Evolutionary conservation across 2,329 filamentous ascomycete genomes (phyloP), one percentile per base, ranked within the genome.

Genomic region (Fusarium foetens): DNA sequence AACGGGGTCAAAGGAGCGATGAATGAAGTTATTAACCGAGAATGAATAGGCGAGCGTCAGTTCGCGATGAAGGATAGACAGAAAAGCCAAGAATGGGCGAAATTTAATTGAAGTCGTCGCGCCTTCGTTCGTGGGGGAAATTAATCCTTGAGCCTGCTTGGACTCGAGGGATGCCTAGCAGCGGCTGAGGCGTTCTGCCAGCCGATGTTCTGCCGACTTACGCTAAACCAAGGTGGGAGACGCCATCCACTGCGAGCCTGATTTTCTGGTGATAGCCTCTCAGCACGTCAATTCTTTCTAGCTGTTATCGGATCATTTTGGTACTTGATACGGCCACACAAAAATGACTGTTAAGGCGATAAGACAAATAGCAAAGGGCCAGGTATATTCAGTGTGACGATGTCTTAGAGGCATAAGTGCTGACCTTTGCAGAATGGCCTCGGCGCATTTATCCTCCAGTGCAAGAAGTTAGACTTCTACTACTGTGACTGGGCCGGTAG

Each of bases 401-500:
- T 23, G 8, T 17, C 10, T 9, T 19, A 5, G 36, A 27, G 25
- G 43, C n/a, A 46, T 27, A n/a, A 19, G 29, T 43, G 52, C 79
- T 76, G 52, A 77, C 67, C 43, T 31, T 42, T 38, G 11, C 38
- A 98, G 95, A 98, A 99, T 86, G 96, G 96, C 87, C 88, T 98
- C 76, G 95, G 95, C 79, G 93, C 95, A 81, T 98, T 98, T 86
- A 94, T 99, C 83, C 90, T 98, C 65, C 95, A 97, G 86, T 99
- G 96, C 90, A 97, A 94, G 87, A 93, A 92, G 80, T 87, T 99
- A 82, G 94, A 97, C 82, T 94, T 99, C 80, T 93, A 97, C 85
- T 99, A 97, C 86, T 98, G 96, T 86, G 94, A 98, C 87, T 95
- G 93, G 90, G 94, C 93, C 64, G 96, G 95, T 71, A 97, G 94